These are phyloP conservation scores for Mucor sp. DNA, from an alignment of 371 early-diverging fungal species.

Conservation along the genomic window DNA sequence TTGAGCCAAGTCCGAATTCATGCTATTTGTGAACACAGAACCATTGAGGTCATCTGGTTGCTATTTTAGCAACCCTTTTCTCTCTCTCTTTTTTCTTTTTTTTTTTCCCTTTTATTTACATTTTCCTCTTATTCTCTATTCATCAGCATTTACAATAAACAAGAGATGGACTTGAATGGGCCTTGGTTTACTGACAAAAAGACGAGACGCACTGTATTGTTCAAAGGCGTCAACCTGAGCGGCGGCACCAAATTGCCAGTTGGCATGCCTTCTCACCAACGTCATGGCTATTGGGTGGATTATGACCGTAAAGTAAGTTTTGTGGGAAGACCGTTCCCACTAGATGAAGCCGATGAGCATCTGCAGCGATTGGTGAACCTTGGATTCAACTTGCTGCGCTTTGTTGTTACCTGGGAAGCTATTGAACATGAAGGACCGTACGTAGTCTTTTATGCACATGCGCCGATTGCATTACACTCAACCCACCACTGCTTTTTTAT, in stretches of 20 bases:
- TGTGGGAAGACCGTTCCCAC: constrained; percentile 78
- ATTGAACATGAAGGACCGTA: constrained; percentile 81
- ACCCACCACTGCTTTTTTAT: constrained; percentile 33
- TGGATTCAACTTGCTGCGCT: constrained; percentile 83
- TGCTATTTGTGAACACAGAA: neutral
- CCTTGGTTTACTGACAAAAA: constrained; percentile 64
- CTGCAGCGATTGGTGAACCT: constrained; percentile 68
- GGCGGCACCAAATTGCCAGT: constrained; percentile 65
- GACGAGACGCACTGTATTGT: constrained; percentile 54
- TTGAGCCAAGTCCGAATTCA: constrained; percentile 4
- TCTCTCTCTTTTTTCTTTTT: neutral
- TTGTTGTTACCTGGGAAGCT: constrained; percentile 86
- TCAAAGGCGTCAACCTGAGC: constrained; percentile 70
- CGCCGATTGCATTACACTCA: no score
- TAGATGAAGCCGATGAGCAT: constrained; percentile 85
- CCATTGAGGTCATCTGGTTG: neutral
- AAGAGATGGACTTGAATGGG: constrained; percentile 50
- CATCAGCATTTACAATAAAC: no score
- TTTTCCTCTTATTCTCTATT: neutral
- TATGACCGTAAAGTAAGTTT: constrained; percentile 61
- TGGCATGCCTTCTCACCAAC: constrained; percentile 51
- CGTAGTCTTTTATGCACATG: constrained; percentile 23
- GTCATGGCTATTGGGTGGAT: constrained; percentile 56
- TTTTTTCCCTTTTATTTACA: neutral
- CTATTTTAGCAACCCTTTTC: no score